Evolutionary conservation across 139 green algal genomes (phyloP).

Genomic region (Haematococcus sp.): DNA sequence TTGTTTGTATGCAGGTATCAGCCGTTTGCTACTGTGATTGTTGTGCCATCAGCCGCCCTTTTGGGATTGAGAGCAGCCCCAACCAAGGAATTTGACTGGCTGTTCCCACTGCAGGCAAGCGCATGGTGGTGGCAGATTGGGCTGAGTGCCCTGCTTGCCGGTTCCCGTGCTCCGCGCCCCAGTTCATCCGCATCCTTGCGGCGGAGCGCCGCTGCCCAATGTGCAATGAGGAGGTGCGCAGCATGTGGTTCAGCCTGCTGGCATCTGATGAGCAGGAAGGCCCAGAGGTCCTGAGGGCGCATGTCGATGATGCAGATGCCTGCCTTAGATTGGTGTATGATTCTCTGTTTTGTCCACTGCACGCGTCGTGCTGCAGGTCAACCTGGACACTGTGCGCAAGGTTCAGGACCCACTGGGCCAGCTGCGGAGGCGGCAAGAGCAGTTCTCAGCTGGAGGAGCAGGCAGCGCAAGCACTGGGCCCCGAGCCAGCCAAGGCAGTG

Average conservation of each 20-base stretch:
- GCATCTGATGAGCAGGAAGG: not conserved
- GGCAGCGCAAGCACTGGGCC: too few relatives aligned
- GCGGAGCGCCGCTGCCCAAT: constrained; percentile 56
- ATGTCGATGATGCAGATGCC: not conserved
- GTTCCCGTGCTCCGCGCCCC: constrained; percentile 50
- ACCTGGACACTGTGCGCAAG: constrained; percentile 15
- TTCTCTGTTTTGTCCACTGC: not conserved
- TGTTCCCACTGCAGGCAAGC: constrained; percentile 44
- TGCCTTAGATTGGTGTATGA: too few relatives aligned
- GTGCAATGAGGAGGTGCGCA: constrained; percentile 45
- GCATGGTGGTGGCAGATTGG: constrained; percentile 68
- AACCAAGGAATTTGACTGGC: too few relatives aligned
- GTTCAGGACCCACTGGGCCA: constrained; percentile 26
- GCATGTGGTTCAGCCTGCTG: not conserved
- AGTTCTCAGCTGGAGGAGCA: too few relatives aligned
- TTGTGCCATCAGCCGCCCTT: too few relatives aligned
- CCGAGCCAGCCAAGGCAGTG: too few relatives aligned
- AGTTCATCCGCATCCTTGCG: constrained; percentile 47
- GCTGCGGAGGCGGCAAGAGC: constrained; percentile 29
- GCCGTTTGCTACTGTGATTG: too few relatives aligned
- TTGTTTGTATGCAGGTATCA: too few relatives aligned
- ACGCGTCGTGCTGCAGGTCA: not conserved
- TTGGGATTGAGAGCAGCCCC: too few relatives aligned
- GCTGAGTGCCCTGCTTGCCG: constrained; percentile 64
- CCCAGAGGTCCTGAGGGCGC: not conserved